Conservation (phyloP, 352 stramenopile genomes). For the Phytophthora podocarpi region DNA sequence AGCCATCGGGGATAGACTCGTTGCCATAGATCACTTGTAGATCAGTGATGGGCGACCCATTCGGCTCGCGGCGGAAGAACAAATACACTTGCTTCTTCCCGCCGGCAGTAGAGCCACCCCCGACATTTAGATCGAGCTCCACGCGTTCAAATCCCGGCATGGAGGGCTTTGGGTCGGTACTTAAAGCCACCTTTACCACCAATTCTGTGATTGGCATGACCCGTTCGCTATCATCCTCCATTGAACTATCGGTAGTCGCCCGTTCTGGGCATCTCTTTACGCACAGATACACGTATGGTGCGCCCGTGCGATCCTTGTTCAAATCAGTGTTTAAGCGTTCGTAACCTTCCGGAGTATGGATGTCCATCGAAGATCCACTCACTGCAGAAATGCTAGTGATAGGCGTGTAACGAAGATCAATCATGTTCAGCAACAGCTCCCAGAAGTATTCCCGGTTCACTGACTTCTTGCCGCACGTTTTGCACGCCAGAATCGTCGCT, state of each 20-base stretch:
- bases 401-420: constrained; percentile 87
- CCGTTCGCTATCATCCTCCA: constrained; percentile 32
- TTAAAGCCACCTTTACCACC: constrained; percentile 68
- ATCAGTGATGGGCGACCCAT: constrained; percentile 87
- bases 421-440: constrained; percentile 90
- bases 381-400: constrained; percentile 84
- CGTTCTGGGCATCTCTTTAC: constrained; percentile 74
- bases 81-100: constrained; percentile 89
- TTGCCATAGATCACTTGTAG: constrained; percentile 80
- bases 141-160: constrained; percentile 80
- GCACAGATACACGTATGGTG: constrained; percentile 86
- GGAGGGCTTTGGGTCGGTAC: constrained; percentile 62
- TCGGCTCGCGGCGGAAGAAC: constrained; percentile 73
- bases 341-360: constrained; percentile 66
- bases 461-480: constrained; percentile 79
- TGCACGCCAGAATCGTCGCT: constrained; percentile 85
- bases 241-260: constrained; percentile 30
- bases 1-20: constrained; percentile 85
- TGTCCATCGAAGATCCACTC: constrained; percentile 71
- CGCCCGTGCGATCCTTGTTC: constrained; percentile 82
- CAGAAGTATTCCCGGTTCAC: constrained; percentile 90
- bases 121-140: constrained; percentile 83
- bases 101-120: constrained; percentile 45
- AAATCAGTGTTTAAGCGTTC: constrained; percentile 85
- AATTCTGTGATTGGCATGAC: constrained; percentile 82